These are phyloP conservation scores for Didymella arachidicola DNA, from an alignment of 2,329 filamentous ascomycete genomes.

Conservation along the genomic window DNA sequence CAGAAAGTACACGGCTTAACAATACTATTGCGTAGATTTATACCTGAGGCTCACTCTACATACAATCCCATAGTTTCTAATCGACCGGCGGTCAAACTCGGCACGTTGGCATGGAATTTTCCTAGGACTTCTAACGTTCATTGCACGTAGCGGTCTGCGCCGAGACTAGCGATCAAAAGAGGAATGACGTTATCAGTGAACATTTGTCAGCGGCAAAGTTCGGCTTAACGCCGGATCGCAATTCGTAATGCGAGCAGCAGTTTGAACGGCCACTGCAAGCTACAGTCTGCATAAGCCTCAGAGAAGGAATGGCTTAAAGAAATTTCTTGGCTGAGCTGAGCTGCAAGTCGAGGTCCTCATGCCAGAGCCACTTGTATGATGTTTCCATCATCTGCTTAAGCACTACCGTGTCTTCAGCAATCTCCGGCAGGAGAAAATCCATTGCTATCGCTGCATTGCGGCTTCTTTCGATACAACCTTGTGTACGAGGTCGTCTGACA, in stretches of 20 bases:
- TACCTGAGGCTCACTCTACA: slow-evolving; percentile 17
- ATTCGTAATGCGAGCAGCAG: background rate
- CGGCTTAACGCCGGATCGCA: background rate
- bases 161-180: slow-evolving; percentile 6
- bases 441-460: slow-evolving; percentile 13
- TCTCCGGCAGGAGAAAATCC: slow-evolving; percentile 29
- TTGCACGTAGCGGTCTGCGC: slow-evolving; percentile 10
- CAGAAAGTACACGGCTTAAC: background rate
- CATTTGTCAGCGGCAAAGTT: slow-evolving; percentile 15
- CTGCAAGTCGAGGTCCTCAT: slow-evolving; percentile 39
- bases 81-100: slow-evolving; percentile 24
- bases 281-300: background rate
- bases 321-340: slow-evolving; percentile 28
- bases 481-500: slow-evolving; percentile 32
- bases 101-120: slow-evolving; percentile 25
- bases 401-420: slow-evolving; percentile 27
- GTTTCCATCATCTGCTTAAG: slow-evolving; percentile 26
- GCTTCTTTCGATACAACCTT: slow-evolving; percentile 18
- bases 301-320: slow-evolving; percentile 12
- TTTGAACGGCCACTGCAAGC: background rate
- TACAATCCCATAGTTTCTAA: slow-evolving; percentile 20
- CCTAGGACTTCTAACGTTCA: slow-evolving; percentile 13
- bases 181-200: slow-evolving; percentile 13
- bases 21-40: background rate
- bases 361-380: slow-evolving; percentile 39